Base-by-base conservation (phyloP, 78 protist species). In the Dictyostelium brefeldianum region DNA sequence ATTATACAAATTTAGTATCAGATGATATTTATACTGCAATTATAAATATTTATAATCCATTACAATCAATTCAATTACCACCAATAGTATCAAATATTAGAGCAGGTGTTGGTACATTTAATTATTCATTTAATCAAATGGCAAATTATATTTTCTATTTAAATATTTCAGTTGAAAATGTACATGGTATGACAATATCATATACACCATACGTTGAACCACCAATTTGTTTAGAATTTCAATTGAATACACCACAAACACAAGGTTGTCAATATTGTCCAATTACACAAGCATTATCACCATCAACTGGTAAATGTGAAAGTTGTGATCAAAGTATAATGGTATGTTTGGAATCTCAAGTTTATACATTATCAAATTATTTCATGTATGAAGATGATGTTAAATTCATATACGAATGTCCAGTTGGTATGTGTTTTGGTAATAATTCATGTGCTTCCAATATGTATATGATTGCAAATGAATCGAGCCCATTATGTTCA, bases 201-300 rank as follows among this genome's bases (percentile, higher is more conserved):
- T 36, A 3, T 36, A 2, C 2, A 36, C 2, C 43, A 2, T 1
- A 3, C 2, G 2, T 36, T 36, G 43, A 8, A 1, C 74, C 74
- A 29, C 48, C 74, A 65, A 29, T 8, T 25, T 65, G 41, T 65
- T 65, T 25, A 25, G 25, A 65, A 2, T 65, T 65, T 65, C 74
- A 65, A 65, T 27, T 5, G 0, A 65, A 8, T 25, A 65, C 74
- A 20, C 3, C 22, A 4, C 0, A 31, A 36, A 36, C 43, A 0
- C 46, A 65, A 5, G 74, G 74, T 31, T 65, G 74, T 29, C 25
- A 7, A 65, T 65, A 25, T 65, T 65, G 74, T 29, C 70, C 70
- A 59, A 59, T 59, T 59, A 59, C n/a, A 22, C 70, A 59, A 59
- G 70, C 70, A 1, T 29, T 46, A 65, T 27, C 48, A 29, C 41